Base-by-base conservation (phyloP, 495 filamentous ascomycete genomes). In the Penicillium soppii region DNA sequence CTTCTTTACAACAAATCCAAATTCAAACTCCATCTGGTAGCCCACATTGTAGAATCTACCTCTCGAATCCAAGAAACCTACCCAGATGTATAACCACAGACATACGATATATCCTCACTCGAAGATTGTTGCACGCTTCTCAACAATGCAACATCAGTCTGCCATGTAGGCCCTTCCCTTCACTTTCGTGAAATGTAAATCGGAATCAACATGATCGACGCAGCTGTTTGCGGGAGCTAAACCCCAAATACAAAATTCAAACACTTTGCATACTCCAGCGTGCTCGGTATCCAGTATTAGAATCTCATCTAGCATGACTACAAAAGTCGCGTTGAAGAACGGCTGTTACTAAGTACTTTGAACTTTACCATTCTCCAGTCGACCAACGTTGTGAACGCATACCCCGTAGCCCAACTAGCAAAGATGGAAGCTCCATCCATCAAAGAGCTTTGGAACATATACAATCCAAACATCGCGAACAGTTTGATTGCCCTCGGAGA, bases 251-350 rank as follows among this genome's bases (percentile, higher is more conserved):
- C 49, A 15, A 40, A 21, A 22, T 50, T 60, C 44, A 56, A 58
- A 25, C 67, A 71, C 35, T 66, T 69, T 36, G 57, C 70, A 20
- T 61, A 49, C 52, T 54, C 53, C 5, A 53, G 47, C 35, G 65
- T 68, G 23, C 54, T 71, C 2, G 21, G 58, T 12, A 60, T 68
- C 4, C 64, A 63, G 51, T 50, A 64, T n/a, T 52, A 60, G n/a
- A 68, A 63, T 15, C 61, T 68, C 29, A 43, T 69, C 40, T 57
- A 71, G 21, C 69, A 71, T 32, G 68, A 68, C 48, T 49, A 37
- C 45, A 72, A 72, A 48, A 49, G 67, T 30, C 55, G 61, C 36
- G 46, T 71, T 26, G 69, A 72, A 44, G 69, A 71, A 46, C 40
- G 52, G 2, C 52, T 73, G 8, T 51, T 65, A 17, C 52, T 65